Base-by-base conservation (phyloP, 2,329 filamentous ascomycete genomes). In the Stromatinia cepivora region DNA sequence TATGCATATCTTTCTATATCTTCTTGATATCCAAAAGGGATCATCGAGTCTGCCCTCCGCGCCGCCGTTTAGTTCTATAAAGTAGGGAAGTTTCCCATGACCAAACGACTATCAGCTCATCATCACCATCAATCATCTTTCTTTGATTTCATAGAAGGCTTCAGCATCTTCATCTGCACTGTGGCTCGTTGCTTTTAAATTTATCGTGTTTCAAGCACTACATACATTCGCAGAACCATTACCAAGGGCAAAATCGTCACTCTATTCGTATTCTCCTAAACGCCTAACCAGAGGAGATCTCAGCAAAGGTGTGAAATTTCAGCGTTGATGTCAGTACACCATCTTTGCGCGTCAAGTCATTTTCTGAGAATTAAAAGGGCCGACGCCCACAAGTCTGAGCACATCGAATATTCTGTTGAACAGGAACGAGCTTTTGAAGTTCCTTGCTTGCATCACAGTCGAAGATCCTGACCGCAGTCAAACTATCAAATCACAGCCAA, bases 261-360 rank as follows among this genome's bases (percentile, higher is more conserved):
- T 17, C 22, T 63, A 17, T 25, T 28, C 7, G 20, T 25, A 48
- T 58, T 5, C n/a, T 20, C 8, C 34, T 67, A 42, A 6, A 52
- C 39, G 15, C 61, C n/a, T 8, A 36, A 22, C 22, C 22, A 28
- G 39, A 39, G 25, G 20, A 48, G 22, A 56, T 64, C 39, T 64
- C 39, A 8, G 7, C 25, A n/a, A n/a, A 62, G 42, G 62, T 28
- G 57, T 63, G 46, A 42, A 62, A 56, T 58, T 73, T 63, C 11
- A 62, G 71, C 67, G 72, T 76, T 74, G 74, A 76, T 76, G 73
- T 76, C 31, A 71, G 75, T 73, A 54, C 13, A 36, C 46, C 36
- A 39, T 46, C 34, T 20, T 46, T 13, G 28, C 39, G 36, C 45
- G 8, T 34, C 31, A 66, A n/a, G 61, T 13, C 13, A 42, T 36